Percentiles rank a stretch among this genome's conserved stretches.
These are phyloP conservation scores for Colletotrichum chrysophilum DNA, from an alignment of 2,329 filamentous ascomycete genomes.

Conservation along the genomic window DNA sequence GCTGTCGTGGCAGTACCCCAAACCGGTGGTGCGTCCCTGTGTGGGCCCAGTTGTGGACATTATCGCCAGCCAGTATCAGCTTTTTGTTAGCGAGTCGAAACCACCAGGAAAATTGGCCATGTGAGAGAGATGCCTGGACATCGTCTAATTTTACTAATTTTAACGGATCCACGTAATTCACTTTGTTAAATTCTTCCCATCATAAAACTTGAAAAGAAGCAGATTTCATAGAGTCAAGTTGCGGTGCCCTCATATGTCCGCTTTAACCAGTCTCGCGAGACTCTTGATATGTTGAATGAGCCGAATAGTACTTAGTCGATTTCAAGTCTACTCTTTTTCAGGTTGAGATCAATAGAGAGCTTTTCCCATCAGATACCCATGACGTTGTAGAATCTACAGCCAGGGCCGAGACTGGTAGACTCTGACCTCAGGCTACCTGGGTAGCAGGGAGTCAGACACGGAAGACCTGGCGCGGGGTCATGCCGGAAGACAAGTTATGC, in stretches of 20 bases:
- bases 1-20: not conserved
- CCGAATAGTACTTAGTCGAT: too few relatives aligned
- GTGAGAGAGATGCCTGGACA: fast-evolving
- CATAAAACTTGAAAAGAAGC: not conserved
- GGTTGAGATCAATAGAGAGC: too few relatives aligned
- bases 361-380: not conserved
- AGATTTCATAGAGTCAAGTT: fast-evolving
- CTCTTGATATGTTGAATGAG: not conserved
- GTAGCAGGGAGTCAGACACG: too few relatives aligned
- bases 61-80: not conserved
- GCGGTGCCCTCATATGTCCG: fast-evolving
- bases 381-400: not conserved
- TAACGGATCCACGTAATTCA: fast-evolving
- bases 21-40: fast-evolving
- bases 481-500: too few relatives aligned
- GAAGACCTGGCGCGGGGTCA: too few relatives aligned
- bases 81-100: not conserved
- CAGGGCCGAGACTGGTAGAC: too few relatives aligned
- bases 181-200: too few relatives aligned
- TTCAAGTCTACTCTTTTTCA: too few relatives aligned
- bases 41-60: not conserved
- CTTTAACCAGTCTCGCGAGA: not conserved
- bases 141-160: fast-evolving
- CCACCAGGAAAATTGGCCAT: not conserved
- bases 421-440: too few relatives aligned